Base-by-base conservation (phyloP, 1,284 basidiomycete species). In the Cutaneotrichosporon cyanovorans region DNA sequence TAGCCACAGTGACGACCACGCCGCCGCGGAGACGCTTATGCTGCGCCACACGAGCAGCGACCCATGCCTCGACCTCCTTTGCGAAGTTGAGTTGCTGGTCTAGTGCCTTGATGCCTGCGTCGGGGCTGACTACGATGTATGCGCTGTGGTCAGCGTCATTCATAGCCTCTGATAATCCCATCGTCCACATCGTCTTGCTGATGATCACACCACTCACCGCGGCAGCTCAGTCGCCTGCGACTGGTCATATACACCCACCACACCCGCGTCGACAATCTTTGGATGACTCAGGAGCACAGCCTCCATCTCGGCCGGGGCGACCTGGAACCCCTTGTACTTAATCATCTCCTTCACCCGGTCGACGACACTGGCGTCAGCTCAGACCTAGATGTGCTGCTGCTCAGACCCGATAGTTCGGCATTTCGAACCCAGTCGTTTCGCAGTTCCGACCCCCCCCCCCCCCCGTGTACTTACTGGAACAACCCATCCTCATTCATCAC, bases 221-320 rank as follows among this genome's bases (percentile, higher is more conserved):
- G 48, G 51, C 15, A 53, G 40, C 37, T 53, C 51, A 2, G 85
- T 87, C 2, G 80, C 82, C 58, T 85, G 76, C 41, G 74, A 74
- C 2, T 72, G 69, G 49, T 75, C 77, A 4, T 81, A 72, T 1
- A 87, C 71, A 2, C 84, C 83, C 46, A 87, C 80, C 3, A 87
- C 84, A 6, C 80, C 85, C 0, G 76, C 74, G 56, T 87, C 85
- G 3, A 77, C 78, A 19, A 87, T 75, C 2, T 82, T 77, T 0
- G 82, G 80, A 57, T 88, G 83, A 7, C 77, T 76, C 10, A 89
- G 69, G 1, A 90, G 77, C 0, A 87, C 64, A 28, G 78, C 77
- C 62, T 90, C 87, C 2, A 90, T 75, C 58, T 89, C 87, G 0
- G 87, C 86, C 1, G 87, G 87, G 0, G 87, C 80, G n/a, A 90